Base-by-base conservation (phyloP, 2,329 filamentous ascomycete species). In the Penicillium sp. region DNA sequence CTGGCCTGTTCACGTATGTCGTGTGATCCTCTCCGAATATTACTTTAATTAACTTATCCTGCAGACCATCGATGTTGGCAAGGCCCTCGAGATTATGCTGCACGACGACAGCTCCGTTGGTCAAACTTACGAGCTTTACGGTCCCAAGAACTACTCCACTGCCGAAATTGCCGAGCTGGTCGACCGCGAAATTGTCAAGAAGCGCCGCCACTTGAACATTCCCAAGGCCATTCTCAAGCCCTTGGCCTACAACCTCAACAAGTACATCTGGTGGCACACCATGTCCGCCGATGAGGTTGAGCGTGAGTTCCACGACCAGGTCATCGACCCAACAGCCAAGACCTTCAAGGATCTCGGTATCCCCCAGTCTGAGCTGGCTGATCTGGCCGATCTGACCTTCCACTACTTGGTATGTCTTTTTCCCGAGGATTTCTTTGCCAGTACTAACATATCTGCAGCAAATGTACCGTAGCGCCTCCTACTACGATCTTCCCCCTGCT, bases 321-420 rank as follows among this genome's bases (percentile, higher is more conserved):
- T 86, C 66, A 96, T 99, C 71, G 95, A 99, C 75, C 86, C 87
- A 57, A 86, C 82, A 33, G 95, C 95, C 63, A 98, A 97, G 85
- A 98, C 95, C 1, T 96, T 98, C 80, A 90, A 90, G 77, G 93
- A 98, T 72, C 83, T 99, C 47, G 90, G 86, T 59, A 96, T 99
- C 13, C 33, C 33, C 9, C 48, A 50, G 63, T 89, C 92, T 19
- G 63, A 67, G 77, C 91, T 93, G 29, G 90, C 86, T 47, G 93
- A 98, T 62, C 85, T 98, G 69, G 87, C 85, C 75, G 88, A 90
- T 75, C 86, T 91, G 74, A 96, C 91, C 64, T 98, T 93, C 78
- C 90, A 96, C 77, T 99, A 99, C 79, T 77, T 98, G 81, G 91
- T 95, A 82, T 78, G 89, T 79, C 21, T 3, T 31, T 7, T 54